phyloP scores from a whole-genome alignment of 441 rosid genomes.

The Gossypium davidsonii region DNA sequence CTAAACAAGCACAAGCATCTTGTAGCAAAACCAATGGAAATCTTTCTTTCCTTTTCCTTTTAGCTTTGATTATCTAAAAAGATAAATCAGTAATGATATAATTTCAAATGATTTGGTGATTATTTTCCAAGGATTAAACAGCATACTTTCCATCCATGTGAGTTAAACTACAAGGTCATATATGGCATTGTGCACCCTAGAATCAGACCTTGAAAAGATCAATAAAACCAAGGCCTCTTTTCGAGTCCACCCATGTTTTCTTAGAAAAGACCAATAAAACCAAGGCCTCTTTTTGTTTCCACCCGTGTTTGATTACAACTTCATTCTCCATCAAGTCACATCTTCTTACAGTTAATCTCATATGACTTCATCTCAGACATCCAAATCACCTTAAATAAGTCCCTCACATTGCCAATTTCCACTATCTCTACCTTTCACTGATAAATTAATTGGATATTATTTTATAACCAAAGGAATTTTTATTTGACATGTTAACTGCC shows the following conservation, averaged over 20 bases:
- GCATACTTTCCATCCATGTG: neutral
- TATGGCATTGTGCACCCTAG: neutral
- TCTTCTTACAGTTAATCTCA: neutral
- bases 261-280: neutral
- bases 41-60: neutral
- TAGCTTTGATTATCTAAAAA: neutral
- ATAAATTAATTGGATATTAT: neutral
- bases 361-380: neutral
- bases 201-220: neutral
- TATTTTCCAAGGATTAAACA: neutral
- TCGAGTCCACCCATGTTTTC: neutral
- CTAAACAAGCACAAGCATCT: neutral
- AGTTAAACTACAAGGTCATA: conserved; percentile 4
- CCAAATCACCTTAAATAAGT: neutral
- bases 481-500: neutral
- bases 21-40: neutral
- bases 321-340: neutral
- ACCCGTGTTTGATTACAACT: neutral
- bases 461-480: neutral
- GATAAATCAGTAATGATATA: neutral
- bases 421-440: neutral
- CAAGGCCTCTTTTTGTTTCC: neutral
- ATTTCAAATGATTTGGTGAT: neutral
- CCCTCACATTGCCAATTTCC: neutral
- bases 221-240: neutral